Evolutionary conservation across 2,329 filamentous ascomycete species (phyloP).

Genomic region (Fusarium sp.): DNA sequence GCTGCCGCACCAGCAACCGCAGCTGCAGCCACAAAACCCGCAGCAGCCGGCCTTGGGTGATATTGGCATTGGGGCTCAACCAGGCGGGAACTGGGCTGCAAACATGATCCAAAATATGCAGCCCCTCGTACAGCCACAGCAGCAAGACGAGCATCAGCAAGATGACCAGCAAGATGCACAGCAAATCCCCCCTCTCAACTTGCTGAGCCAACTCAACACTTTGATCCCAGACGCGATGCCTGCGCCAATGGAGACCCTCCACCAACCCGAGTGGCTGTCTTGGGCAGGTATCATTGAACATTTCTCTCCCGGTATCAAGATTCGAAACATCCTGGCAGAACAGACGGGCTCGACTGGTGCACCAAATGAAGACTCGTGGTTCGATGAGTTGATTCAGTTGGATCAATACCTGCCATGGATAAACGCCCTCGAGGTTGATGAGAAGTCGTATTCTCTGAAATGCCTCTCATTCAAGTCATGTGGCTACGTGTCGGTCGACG

Average conservation of each 20-base stretch:
- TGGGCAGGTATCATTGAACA: slow-evolving; percentile 59
- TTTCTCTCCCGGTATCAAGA: slow-evolving; percentile 53
- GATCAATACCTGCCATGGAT: slow-evolving; percentile 40
- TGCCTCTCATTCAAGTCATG: slow-evolving; percentile 69
- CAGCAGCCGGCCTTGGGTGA: neutral
- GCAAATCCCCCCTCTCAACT: slow-evolving; percentile 1
- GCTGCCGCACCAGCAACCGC: neutral
- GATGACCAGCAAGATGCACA: neutral
- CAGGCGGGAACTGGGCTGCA: neutral
- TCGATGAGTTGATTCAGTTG: slow-evolving; percentile 20
- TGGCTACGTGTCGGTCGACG: slow-evolving; percentile 66
- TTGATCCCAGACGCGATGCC: slow-evolving; percentile 5
- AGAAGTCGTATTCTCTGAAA: slow-evolving; percentile 48
- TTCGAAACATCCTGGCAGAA: slow-evolving; percentile 39
- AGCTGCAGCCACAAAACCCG: neutral
- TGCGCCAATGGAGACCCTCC: slow-evolving; percentile 25
- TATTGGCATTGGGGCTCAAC: neutral
- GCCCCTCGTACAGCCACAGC: neutral
- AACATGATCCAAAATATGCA: neutral
- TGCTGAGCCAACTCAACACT: slow-evolving; percentile 7
- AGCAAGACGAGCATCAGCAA: slow-evolving; percentile 14
- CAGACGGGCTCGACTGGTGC: slow-evolving; percentile 4
- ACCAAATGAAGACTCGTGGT: neutral
- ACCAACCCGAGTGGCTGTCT: slow-evolving; percentile 49
- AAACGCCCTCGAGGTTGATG: slow-evolving; percentile 40